Evolutionary conservation across 441 rosid species (phyloP), one percentile per base, ranked within the genome.

Genomic region (Melastoma candidum): DNA sequence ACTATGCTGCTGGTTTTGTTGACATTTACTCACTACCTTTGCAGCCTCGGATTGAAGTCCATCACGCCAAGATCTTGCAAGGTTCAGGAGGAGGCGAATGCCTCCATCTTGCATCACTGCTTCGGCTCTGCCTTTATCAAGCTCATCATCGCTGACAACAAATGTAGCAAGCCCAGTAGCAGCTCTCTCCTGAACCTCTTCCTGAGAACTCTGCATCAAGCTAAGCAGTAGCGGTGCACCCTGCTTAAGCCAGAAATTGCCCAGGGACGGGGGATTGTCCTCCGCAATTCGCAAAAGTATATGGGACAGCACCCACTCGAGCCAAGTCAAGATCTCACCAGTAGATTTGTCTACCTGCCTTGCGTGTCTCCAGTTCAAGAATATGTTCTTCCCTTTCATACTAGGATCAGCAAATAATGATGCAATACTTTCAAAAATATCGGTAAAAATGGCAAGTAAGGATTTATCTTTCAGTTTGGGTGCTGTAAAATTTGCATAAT

Each of bases 1-100:
- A 8, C 41, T 36, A 4, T 36, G 41, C 41, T 4, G 41, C 7
- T 36, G 8, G 41, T 36, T 36, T 36, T 4, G 8, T 4, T 36
- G 41, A 3, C 6, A 36, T 36, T 36, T 36, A 36, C 41, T 36
- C 41, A 36, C 54, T 48, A 87, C 95, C 92, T 92, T 92, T 54
- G 97, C 95, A 65, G 97, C 97, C 77, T 88, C 98, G 11, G 97
- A 79, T 63, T 92, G 97, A 66, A 92, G 81, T 50, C 97, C 95
- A 79, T 88, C 98, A 50, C 87, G 72, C 90, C 97, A 88, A n/a
- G 98, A 92, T 63, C 68, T 88, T 11, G 98, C 95, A 63, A 92
- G 92, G 63, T 84, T 72, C 17, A 92, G 73, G 59, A 92, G 97
- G 47, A 92, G 89, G 39, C 84, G 72, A 46, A 92, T 75, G 32